These are phyloP conservation scores for Inga oerstediana DNA, from an alignment of 306 rosid genomes.

Conservation along the genomic window DNA sequence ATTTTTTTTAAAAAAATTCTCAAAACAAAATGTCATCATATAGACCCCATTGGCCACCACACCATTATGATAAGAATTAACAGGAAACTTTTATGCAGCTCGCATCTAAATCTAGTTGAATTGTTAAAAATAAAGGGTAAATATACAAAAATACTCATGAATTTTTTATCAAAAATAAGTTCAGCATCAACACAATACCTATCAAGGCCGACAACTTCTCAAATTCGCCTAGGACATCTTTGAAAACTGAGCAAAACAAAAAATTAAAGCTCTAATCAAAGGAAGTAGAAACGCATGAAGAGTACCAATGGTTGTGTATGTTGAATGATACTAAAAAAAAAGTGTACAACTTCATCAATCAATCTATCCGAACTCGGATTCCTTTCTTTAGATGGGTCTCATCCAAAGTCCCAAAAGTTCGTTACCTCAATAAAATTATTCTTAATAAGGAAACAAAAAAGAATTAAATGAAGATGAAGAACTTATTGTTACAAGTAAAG, in stretches of 20 bases:
- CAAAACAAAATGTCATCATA: too few species aligned
- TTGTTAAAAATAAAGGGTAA: too few species aligned
- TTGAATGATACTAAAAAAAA: too few species aligned
- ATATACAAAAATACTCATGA: too few species aligned
- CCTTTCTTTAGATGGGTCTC: slow-evolving; percentile 56
- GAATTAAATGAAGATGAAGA: slow-evolving; percentile 28
- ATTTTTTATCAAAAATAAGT: too few species aligned
- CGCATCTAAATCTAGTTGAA: too few species aligned
- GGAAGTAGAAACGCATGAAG: neutral
- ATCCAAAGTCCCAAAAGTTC: slow-evolving; percentile 36
- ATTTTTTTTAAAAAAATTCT: too few species aligned
- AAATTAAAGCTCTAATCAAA: neutral
- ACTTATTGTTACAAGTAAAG: slow-evolving; percentile 44
- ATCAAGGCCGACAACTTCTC: neutral
- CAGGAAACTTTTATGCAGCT: too few species aligned
- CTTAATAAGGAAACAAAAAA: neutral
- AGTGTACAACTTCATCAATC: neutral
- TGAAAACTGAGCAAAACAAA: neutral
- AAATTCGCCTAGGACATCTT: neutral
- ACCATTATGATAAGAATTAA: too few species aligned
- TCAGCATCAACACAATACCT: neutral
- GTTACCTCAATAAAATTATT: slow-evolving; percentile 39
- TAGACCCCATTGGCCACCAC: too few species aligned
- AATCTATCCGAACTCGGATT: slow-evolving; percentile 44
- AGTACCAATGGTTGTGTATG: neutral